phyloP scores from a whole-genome alignment of 2,329 filamentous ascomycete species.

The Dactylellina leptospora region DNA sequence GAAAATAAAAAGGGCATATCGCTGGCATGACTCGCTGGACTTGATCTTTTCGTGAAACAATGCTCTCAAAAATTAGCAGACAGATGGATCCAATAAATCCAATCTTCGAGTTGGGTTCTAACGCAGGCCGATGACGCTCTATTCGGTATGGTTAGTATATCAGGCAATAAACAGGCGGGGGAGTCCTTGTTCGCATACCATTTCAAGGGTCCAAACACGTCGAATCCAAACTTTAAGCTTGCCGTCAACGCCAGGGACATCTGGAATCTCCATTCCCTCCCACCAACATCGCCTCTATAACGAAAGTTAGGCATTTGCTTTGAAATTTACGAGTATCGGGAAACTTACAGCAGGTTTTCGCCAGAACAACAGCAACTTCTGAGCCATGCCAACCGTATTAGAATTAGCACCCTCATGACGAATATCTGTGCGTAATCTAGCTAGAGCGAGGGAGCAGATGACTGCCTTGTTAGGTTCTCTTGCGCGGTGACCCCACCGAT shows the following conservation, averaged over 20 bases:
- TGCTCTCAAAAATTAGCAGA: conserved; percentile 36
- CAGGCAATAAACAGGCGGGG: not conserved
- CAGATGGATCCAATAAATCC: conserved; percentile 9
- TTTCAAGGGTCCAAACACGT: conserved; percentile 97
- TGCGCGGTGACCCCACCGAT: conserved; percentile 95
- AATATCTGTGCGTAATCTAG: conserved; percentile 90
- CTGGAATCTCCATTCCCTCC: conserved; percentile 92
- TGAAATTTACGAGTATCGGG: not conserved
- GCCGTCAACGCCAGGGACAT: conserved; percentile 88
- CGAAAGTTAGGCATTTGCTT: not conserved
- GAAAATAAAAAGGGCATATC: conserved; percentile 38
- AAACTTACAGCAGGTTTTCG: conserved; percentile 77
- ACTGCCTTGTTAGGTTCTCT: conserved; percentile 98
- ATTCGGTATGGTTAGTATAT: conserved; percentile 4
- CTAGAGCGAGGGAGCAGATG: conserved; percentile 93
- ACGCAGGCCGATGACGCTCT: conserved; percentile 50
- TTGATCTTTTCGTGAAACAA: conserved; percentile 51
- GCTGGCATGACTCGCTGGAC: conserved; percentile 49
- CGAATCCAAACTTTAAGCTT: conserved; percentile 98
- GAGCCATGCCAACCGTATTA: conserved; percentile 90
- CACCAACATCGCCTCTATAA: conserved; percentile 85
- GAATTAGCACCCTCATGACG: conserved; percentile 71
- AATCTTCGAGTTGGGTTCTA: conserved; percentile 24
- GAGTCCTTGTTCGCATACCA: conserved; percentile 63
- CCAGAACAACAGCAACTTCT: conserved; percentile 98